Percentiles rank a stretch among this genome's conserved stretches.
Conservation (phyloP, 2,329 filamentous ascomycete species). For the Thelonectria olida region DNA sequence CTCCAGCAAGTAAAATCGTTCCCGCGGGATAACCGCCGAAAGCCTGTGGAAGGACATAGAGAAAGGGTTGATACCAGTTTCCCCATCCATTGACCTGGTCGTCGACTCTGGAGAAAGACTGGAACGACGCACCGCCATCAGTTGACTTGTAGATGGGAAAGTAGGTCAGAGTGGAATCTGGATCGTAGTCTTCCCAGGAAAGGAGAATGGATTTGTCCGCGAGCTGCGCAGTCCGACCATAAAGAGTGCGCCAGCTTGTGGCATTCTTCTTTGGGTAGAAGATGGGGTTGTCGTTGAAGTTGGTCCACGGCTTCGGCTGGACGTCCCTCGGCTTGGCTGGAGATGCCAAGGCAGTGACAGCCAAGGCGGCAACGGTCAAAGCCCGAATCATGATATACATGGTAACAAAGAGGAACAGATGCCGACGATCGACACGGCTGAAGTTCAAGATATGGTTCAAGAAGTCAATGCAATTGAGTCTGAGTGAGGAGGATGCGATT, state of each 20-base stretch:
- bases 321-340: too few relatives aligned
- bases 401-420: too few relatives aligned
- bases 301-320: background rate
- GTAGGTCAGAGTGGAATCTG: conserved; percentile 60
- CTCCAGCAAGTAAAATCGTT: conserved; percentile 25
- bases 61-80: conserved; percentile 74
- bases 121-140: conserved; percentile 67
- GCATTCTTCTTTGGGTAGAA: conserved; percentile 45
- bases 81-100: conserved; percentile 72
- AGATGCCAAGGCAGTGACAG: too few relatives aligned
- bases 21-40: conserved; percentile 63
- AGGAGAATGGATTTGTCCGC: conserved; percentile 54
- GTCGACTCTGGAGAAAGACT: conserved; percentile 66
- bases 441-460: too few relatives aligned
- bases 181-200: conserved; percentile 64
- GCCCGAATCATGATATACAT: too few relatives aligned
- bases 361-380: too few relatives aligned
- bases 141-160: conserved; percentile 62
- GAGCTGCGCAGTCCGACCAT: conserved; percentile 54
- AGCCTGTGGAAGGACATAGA: conserved; percentile 67
- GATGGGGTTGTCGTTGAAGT: conserved; percentile 40
- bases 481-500: too few relatives aligned
- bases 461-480: too few relatives aligned
- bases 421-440: too few relatives aligned
- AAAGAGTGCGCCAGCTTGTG: conserved; percentile 38